phyloP scores from a whole-genome alignment of 2,329 filamentous ascomycete genomes.

The Cordyceps farinosa region DNA sequence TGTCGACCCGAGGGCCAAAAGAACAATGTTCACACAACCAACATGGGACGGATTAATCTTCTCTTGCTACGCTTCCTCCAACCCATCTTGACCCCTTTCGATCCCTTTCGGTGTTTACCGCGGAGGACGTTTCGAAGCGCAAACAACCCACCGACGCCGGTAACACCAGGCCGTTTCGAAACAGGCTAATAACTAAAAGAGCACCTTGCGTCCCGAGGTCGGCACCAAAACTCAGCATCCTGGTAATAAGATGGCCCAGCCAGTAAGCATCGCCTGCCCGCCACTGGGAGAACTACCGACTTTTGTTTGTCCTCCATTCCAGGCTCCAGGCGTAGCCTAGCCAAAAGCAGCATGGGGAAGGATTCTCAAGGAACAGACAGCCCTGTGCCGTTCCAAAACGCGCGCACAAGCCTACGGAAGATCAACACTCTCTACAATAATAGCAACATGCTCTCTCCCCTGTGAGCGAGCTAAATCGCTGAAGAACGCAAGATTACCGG shows the following conservation, averaged over 20 bases:
- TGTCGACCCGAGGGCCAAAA: too few species aligned
- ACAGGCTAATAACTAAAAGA: slow-evolving; percentile 2
- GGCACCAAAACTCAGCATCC: background rate
- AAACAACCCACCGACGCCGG: too few species aligned
- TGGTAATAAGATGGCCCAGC: background rate
- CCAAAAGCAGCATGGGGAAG: background rate
- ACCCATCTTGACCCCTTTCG: too few species aligned
- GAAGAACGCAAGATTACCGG: background rate
- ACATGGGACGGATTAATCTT: too few species aligned
- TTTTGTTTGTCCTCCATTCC: background rate
- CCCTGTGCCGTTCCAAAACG: background rate
- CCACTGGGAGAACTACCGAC: slow-evolving; percentile 2
- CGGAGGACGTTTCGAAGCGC: too few species aligned
- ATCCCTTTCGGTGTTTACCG: too few species aligned
- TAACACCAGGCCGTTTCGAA: background rate
- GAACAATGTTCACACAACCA: too few species aligned
- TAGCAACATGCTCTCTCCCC: background rate
- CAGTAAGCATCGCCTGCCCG: background rate
- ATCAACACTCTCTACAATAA: background rate
- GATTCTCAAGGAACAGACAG: slow-evolving; percentile 1
- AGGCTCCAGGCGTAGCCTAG: background rate
- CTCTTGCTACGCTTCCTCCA: too few species aligned
- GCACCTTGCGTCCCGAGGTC: background rate
- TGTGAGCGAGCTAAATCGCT: background rate
- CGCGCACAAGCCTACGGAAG: slow-evolving; percentile 5